These are phyloP conservation scores for Kodamaea sp. DNA, from an alignment of 1,139 yeast genomes.

Conservation along the genomic window DNA sequence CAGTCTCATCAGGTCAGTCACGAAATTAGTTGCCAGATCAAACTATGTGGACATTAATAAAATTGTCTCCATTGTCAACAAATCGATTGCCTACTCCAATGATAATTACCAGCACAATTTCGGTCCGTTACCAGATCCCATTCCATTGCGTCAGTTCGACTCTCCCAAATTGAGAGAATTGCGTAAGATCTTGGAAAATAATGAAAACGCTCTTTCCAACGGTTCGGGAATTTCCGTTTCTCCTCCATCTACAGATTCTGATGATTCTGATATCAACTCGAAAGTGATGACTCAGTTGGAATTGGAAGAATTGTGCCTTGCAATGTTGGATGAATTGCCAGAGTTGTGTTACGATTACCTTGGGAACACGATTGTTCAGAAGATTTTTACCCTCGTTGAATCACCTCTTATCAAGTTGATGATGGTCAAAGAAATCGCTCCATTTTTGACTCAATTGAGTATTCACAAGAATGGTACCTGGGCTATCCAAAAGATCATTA, in stretches of 20 bases:
- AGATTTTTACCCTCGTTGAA: constrained; percentile 68
- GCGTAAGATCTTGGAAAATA: constrained; percentile 54
- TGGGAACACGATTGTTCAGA: constrained; percentile 95
- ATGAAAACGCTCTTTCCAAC: constrained; percentile 24
- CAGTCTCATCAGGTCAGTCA: constrained; percentile 24
- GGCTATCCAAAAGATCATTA: constrained; percentile 97
- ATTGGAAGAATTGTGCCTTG: constrained; percentile 78
- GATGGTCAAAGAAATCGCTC: constrained; percentile 78
- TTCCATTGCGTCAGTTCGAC: constrained; percentile 70
- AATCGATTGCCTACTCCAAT: constrained; percentile 33
- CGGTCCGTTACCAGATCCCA: constrained; percentile 72
- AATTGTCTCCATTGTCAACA: constrained; percentile 32
- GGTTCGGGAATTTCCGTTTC: constrained; percentile 6
- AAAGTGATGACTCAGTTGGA: constrained; percentile 46
- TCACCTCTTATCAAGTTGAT: constrained; percentile 73
- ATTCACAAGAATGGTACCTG: constrained; percentile 98
- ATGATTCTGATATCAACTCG: constrained; percentile 10
- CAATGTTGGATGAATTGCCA: constrained; percentile 88
- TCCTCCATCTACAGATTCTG: constrained; percentile 1
- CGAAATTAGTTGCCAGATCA: constrained; percentile 15
- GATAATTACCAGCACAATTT: constrained; percentile 47
- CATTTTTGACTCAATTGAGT: constrained; percentile 86
- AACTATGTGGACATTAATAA: constrained; percentile 30
- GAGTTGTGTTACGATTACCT: constrained; percentile 89
- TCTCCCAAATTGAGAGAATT: constrained; percentile 75